Conservation (phyloP, 768 basidiomycete genomes). For the Tylopilus cervinicoccineus region DNA sequence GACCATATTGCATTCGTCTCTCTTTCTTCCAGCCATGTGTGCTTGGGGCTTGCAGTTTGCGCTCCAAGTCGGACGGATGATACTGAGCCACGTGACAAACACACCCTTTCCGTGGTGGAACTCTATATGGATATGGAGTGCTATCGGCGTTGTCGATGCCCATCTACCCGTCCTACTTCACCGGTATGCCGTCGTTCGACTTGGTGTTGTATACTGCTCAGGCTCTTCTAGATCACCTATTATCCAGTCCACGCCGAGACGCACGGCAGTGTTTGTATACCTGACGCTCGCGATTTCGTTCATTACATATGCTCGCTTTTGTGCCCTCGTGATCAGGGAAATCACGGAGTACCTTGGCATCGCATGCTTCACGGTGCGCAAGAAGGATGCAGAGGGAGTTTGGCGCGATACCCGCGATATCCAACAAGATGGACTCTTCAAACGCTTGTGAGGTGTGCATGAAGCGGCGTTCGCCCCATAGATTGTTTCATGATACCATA, state of each 20-base stretch:
- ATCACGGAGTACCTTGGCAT: conserved; percentile 92
- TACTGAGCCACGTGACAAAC: conserved; percentile 87
- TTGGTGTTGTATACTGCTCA: conserved; percentile 5
- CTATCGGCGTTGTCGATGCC: conserved; percentile 76
- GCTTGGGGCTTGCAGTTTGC: conserved; percentile 93
- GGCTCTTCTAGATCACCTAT: conserved; percentile 54
- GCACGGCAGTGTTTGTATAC: conserved; percentile 69
- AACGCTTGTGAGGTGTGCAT: conserved; percentile 15
- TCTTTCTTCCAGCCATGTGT: conserved; percentile 84
- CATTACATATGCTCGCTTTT: conserved; percentile 72
- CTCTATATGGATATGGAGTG: conserved; percentile 80
- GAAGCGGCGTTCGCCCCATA: background rate
- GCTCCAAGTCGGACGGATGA: conserved; percentile 89
- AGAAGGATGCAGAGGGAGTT: conserved; percentile 67
- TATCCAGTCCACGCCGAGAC: conserved; percentile 62
- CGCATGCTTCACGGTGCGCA: conserved; percentile 90
- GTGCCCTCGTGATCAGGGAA: conserved; percentile 75
- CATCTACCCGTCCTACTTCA: conserved; percentile 67
- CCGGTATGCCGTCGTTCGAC: conserved; percentile 41
- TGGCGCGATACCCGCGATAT: conserved; percentile 44
- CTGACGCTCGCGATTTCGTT: conserved; percentile 66
- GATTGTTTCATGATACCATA: background rate
- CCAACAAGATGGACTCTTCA: conserved; percentile 23
- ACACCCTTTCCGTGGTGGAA: conserved; percentile 84
- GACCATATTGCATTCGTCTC: conserved; percentile 67